Conservation (phyloP, 2,329 filamentous ascomycete species). For the Simplicillium sp. region DNA sequence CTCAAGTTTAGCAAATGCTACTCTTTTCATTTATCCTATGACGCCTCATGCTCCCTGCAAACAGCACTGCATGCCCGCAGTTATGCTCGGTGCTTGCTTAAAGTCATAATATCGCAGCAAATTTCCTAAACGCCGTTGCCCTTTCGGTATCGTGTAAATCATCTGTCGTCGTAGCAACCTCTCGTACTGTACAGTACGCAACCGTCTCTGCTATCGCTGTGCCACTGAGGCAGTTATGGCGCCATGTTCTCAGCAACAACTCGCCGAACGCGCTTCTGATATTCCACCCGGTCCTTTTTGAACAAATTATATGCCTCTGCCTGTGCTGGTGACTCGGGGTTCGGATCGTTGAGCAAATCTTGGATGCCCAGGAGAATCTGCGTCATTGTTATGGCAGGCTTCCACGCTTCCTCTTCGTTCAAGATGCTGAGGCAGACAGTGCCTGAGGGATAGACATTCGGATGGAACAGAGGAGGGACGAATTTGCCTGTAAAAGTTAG, state of each 20-base stretch:
- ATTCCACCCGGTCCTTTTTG: constrained; percentile 79
- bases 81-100: too few relatives aligned
- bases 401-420: constrained; percentile 98
- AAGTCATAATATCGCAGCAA: too few relatives aligned
- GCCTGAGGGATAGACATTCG: constrained; percentile 96
- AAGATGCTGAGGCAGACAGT: constrained; percentile 95
- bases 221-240: constrained; percentile 32
- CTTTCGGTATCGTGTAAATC: too few relatives aligned
- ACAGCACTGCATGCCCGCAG: too few relatives aligned
- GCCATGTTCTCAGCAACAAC: constrained; percentile 86
- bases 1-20: too few relatives aligned
- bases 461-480: constrained; percentile 88
- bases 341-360: constrained; percentile 90
- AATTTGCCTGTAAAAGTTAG: constrained; percentile 67
- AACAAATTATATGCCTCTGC: constrained; percentile 96
- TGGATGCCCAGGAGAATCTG: constrained; percentile 95
- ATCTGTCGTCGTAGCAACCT: too few relatives aligned
- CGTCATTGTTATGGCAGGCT: constrained; percentile 96
- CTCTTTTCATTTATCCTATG: too few relatives aligned
- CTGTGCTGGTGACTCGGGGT: constrained; percentile 92
- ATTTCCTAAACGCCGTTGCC: too few relatives aligned
- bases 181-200: too few relatives aligned
- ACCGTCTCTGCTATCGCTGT: too few relatives aligned
- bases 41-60: too few relatives aligned
- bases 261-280: constrained; percentile 78